Base-by-base conservation (phyloP, 257 asterid species). In the Primulina tabacum region DNA sequence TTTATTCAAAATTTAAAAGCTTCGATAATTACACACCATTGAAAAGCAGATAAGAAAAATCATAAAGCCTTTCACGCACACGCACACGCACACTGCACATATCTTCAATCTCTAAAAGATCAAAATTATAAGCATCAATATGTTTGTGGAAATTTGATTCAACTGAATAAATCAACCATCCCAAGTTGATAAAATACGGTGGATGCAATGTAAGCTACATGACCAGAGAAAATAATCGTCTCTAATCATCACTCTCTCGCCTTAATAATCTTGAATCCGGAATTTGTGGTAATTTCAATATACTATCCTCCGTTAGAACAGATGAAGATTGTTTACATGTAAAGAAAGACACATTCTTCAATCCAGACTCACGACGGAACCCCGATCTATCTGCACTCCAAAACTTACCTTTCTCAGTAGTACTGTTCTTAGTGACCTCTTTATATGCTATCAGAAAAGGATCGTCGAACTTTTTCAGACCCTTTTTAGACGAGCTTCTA, bases 361-460 rank as follows among this genome's bases (percentile, higher is more conserved):
- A 67, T 8, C 89, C 86, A 69, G 72, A 60, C 70, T 69, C 77
- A 16, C 61, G 75, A 33, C 75, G 62, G 29, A 47, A 66, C 35
- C 60, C 77, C 52, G 20, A 50, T 50, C 59, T 69, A 53, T 33
- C 64, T 9, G 57, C 68, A 35, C 73, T 65, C 21, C n/a, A 53
- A 24, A 34, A 8, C 70, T 63, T 79, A 30, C 80, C 83, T 43
- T 82, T 82, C 56, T 55, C 76, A 5, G 62, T 76, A 7, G 64
- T 47, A 73, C 86, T 16, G 12, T 12, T 83, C 82, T 86, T 89
- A 0, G 96, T 89, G 40, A 90, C 89, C 84, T 91, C 92, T 76
- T 75, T 80, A 58, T 75, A 79, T 7, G 97, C 96, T 4, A 80
- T 78, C 28, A 83, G 71, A 59, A 91, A 91, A 6, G 97, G 97